Evolutionary conservation across 805 yeast species (phyloP).

Genomic region (Kluyveromyces siamensis): DNA sequence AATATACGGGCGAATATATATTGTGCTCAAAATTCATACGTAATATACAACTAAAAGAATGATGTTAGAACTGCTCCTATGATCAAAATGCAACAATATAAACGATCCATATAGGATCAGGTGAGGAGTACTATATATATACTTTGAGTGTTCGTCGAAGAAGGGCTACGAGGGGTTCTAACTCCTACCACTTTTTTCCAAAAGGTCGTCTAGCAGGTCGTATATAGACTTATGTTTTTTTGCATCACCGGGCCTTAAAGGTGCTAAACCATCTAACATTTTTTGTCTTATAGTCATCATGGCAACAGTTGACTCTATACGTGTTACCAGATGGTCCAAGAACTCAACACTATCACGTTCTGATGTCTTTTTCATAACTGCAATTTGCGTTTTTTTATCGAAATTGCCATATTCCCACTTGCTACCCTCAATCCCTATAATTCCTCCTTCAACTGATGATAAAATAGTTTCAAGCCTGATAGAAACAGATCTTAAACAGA

Average conservation of each 20-base stretch:
- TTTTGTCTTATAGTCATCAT: slow-evolving; percentile 36
- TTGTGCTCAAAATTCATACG: no score
- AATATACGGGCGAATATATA: background rate
- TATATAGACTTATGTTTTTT: slow-evolving; percentile 12
- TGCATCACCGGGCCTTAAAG: slow-evolving; percentile 8
- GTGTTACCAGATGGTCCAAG: slow-evolving; percentile 56
- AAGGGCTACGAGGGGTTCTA: background rate
- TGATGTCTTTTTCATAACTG: slow-evolving; percentile 14
- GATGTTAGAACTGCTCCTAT: background rate
- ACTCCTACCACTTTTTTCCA: slow-evolving; percentile 6
- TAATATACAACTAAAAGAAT: no score
- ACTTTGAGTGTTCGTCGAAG: no score
- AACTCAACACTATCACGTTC: slow-evolving; percentile 42
- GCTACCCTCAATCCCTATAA: slow-evolving; percentile 9
- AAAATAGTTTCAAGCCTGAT: slow-evolving; percentile 51
- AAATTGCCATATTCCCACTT: slow-evolving; percentile 10
- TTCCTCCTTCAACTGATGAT: slow-evolving; percentile 40
- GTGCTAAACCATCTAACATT: slow-evolving; percentile 13
- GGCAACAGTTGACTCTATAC: slow-evolving; percentile 55
- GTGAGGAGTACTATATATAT: no score
- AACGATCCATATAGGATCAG: no score
- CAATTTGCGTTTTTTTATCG: slow-evolving; percentile 14
- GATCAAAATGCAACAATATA: background rate
- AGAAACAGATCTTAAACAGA: slow-evolving; percentile 45
- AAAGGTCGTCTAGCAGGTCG: slow-evolving; percentile 21